phyloP scores from a whole-genome alignment of 108 stramenopile species.

The Bacterosira constricta region DNA sequence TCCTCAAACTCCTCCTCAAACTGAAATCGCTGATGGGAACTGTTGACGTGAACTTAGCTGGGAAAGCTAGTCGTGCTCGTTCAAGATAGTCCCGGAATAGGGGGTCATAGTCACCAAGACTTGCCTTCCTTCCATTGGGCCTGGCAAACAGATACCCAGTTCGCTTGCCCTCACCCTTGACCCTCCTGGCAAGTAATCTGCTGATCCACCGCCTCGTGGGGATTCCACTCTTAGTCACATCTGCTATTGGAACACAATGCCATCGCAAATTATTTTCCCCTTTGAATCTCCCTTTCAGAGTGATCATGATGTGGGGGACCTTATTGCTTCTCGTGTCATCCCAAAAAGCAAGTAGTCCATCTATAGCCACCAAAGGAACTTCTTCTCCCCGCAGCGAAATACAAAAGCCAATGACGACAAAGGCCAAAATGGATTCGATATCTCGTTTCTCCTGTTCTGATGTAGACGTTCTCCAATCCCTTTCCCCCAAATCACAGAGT shows the following conservation, averaged over 20 bases:
- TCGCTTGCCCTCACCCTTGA: background rate
- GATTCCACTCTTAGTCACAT: background rate
- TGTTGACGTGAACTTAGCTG: background rate
- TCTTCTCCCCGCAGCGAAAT: constrained; percentile 3
- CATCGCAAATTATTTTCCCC: background rate
- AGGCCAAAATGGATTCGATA: background rate
- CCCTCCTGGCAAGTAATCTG: background rate
- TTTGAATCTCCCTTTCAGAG: constrained; percentile 1
- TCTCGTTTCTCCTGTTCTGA: background rate
- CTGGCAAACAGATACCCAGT: constrained; percentile 5
- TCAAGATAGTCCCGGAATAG: background rate
- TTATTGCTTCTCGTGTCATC: background rate
- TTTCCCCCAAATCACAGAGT: background rate
- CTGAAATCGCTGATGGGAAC: background rate
- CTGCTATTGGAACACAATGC: background rate
- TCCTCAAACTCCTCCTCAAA: no score
- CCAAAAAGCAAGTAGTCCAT: constrained; percentile 16
- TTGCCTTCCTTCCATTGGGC: background rate
- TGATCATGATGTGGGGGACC: constrained; percentile 4
- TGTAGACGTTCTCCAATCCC: background rate
- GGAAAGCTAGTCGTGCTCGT: background rate
- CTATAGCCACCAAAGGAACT: constrained; percentile 1
- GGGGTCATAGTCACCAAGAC: background rate
- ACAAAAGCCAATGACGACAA: background rate
- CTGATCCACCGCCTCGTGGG: background rate